Conservation (phyloP, 73 alveolate genomes). For the Breviolum minutum region DNA sequence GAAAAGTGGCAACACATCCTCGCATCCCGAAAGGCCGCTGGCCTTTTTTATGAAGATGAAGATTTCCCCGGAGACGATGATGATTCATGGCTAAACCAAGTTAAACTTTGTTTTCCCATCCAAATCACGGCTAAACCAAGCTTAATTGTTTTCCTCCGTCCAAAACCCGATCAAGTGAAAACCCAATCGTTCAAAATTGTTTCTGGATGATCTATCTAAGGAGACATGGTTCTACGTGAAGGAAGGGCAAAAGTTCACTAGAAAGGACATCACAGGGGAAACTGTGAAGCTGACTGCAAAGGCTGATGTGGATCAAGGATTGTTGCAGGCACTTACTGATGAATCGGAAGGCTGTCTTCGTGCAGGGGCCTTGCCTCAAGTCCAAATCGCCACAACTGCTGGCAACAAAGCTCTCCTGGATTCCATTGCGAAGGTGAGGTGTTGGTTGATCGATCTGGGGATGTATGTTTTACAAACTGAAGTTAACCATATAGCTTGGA, state of each 20-base stretch:
- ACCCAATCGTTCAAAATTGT: no score
- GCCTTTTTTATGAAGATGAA: not conserved
- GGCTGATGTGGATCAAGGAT: not conserved
- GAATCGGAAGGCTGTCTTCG: not conserved
- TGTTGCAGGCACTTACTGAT: not conserved
- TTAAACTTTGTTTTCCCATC: no score
- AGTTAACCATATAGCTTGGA: no score
- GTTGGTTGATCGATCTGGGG: not conserved
- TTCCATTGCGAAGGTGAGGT: not conserved
- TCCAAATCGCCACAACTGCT: not conserved
- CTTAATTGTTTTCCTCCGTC: no score
- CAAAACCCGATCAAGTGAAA: no score
- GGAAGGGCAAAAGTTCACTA: not conserved
- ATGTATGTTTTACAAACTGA: no score
- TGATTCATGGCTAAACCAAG: not conserved
- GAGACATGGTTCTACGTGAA: not conserved
- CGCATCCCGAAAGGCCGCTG: not conserved
- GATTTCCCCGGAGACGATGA: conserved; percentile 13
- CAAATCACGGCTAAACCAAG: no score
- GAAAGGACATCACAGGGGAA: not conserved
- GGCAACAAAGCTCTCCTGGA: not conserved
- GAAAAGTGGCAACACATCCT: not conserved
- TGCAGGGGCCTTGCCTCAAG: conserved; percentile 5
- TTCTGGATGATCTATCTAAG: no score
- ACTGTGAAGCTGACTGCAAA: not conserved